Evolutionary conservation across 371 early-diverging fungal genomes (phyloP).

Genomic region (Chytridium lagenaria): DNA sequence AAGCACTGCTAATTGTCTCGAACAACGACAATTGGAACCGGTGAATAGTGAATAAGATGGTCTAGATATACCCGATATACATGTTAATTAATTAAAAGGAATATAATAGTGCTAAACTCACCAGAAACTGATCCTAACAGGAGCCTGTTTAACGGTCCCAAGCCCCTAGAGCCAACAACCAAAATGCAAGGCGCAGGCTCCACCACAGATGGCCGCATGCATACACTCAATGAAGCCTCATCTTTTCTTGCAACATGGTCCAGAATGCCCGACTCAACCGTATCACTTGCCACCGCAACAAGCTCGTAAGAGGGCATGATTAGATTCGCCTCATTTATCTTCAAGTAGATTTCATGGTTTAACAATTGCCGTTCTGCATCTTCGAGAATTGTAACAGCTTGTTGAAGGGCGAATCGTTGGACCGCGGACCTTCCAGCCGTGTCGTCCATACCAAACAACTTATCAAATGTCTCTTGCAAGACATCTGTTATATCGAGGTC

Average conservation of each 20-base stretch:
- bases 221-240: neutral
- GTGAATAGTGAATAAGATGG: conserved; percentile 3
- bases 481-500: conserved; percentile 12
- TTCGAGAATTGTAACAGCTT: neutral
- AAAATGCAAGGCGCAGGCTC: neutral
- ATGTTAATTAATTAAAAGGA: too few relatives aligned
- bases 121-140: conserved; percentile 19
- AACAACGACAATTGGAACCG: conserved; percentile 1
- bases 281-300: conserved; percentile 10
- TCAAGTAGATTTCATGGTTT: neutral
- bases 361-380: neutral
- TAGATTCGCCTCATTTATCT: neutral
- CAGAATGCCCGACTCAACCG: neutral
- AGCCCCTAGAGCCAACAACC: conserved; percentile 17
- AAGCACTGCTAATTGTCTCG: neutral
- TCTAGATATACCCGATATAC: too few relatives aligned
- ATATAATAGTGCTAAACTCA: too few relatives aligned
- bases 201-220: neutral
- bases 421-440: neutral
- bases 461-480: conserved; percentile 2
- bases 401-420: conserved; percentile 1
- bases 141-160: conserved; percentile 14
- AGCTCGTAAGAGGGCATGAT: conserved; percentile 13
- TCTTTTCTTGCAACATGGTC: neutral
- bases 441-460: neutral